Evolutionary conservation across 2,329 filamentous ascomycete species (phyloP), one percentile per base, ranked within the genome.

Genomic region (Biscogniauxia sp.): DNA sequence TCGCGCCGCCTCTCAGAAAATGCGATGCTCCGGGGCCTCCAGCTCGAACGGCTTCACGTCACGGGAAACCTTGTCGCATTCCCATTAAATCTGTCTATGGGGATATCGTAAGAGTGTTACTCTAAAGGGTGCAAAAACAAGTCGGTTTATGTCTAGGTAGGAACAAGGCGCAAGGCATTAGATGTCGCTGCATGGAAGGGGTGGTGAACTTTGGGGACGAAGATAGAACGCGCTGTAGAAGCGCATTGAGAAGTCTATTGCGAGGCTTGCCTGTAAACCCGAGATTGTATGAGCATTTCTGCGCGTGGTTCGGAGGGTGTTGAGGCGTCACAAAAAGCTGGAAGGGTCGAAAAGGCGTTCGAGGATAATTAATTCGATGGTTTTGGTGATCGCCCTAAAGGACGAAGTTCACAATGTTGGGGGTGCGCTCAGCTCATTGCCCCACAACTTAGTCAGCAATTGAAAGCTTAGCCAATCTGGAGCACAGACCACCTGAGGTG

Each of bases 141-240:
- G 25, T 11, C 23, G 20, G 11, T 53, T 53, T 25, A 7, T 9
- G 20, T 20, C 9, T 26, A 7, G 20, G 13, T 28, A 49, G 54
- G 28, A 49, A 20, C 55, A 62, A 65, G 56, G 61, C 65, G 58
- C 59, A 61, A 66, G 63, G 57, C 63, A 71, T 66, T 62, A 65
- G 62, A 60, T 32, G 54, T 61, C 50, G 64, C 28, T 54, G 56
- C 59, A 58, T 53, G 53, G 59, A 57, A 59, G 51, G 15, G 52
- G 20, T 57, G 5, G 15, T 8, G n/a, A 58, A 41, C 55, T 60
- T 57, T 41, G 32, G 58, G 53, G n/a, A 54, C 20, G 20, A 58
- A 52, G 45, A 37, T 15, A 61, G 23, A 55, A 64, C 65, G 65
- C 65, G 65, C 65, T 25, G 28, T 20, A 41, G 52, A 19, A 53